These are phyloP conservation scores for Globisporangium ultimum DNA, from an alignment of 352 stramenopile genomes.

Conservation along the genomic window DNA sequence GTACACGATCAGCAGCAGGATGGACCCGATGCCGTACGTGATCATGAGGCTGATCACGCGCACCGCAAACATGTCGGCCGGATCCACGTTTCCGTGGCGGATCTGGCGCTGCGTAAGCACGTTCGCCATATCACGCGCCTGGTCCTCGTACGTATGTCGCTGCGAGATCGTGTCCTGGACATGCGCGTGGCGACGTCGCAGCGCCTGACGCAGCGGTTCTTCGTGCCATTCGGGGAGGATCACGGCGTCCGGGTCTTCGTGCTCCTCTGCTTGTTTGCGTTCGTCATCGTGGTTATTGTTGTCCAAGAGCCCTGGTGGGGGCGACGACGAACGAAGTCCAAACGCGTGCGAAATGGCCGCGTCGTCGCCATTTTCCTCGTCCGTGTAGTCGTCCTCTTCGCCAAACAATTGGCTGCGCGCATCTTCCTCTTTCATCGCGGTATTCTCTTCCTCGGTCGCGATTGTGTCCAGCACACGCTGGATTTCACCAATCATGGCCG, in stretches of 20 bases:
- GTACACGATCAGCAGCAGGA: slow-evolving; percentile 33
- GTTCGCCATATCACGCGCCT: slow-evolving; percentile 47
- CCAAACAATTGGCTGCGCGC: slow-evolving; percentile 22
- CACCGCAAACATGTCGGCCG: slow-evolving; percentile 40
- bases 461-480: slow-evolving; percentile 60
- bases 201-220: slow-evolving; percentile 37
- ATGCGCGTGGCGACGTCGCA: slow-evolving; percentile 51
- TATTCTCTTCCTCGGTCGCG: slow-evolving; percentile 37
- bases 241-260: slow-evolving; percentile 16
- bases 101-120: slow-evolving; percentile 43
- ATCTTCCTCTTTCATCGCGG: slow-evolving; percentile 18
- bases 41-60: slow-evolving; percentile 47
- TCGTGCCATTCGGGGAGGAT: slow-evolving; percentile 64
- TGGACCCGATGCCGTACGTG: slow-evolving; percentile 30
- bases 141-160: slow-evolving; percentile 36
- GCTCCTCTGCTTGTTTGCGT: slow-evolving; percentile 11
- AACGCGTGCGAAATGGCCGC: slow-evolving; percentile 48
- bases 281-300: slow-evolving; percentile 25
- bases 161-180: slow-evolving; percentile 20
- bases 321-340: slow-evolving; percentile 23
- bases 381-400: slow-evolving; percentile 32
- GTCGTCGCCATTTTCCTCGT: slow-evolving; percentile 17
- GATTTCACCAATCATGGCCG: slow-evolving; percentile 70
- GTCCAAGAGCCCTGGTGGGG: slow-evolving; percentile 15
- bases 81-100: slow-evolving; percentile 30